A percentile compares a stretch with the other conserved stretches of the same genome.
Conservation (phyloP, 495 filamentous ascomycete genomes). For the Xylaria longipes region DNA sequence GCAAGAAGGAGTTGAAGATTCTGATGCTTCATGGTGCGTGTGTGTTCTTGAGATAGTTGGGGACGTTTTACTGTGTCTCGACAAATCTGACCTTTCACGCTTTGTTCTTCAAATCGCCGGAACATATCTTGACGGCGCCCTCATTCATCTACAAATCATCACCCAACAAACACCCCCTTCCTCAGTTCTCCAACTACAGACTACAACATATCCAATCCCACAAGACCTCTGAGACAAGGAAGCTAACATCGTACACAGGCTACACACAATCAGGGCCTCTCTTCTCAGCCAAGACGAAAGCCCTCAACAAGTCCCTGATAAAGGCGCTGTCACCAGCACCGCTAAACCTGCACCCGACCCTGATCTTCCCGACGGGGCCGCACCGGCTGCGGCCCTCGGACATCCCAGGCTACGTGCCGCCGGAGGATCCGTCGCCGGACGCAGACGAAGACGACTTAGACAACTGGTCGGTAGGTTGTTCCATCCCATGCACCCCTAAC, state of each 20-base stretch:
- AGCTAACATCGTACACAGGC: conserved; percentile 49
- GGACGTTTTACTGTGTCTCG: neutral
- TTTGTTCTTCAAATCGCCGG: neutral
- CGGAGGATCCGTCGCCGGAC: conserved; percentile 16
- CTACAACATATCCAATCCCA: neutral
- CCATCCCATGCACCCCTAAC: neutral
- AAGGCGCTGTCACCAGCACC: conserved; percentile 67
- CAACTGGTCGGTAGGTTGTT: conserved; percentile 60
- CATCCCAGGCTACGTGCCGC: conserved; percentile 68
- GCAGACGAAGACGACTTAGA: conserved; percentile 58
- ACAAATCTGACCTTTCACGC: neutral
- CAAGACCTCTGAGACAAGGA: neutral
- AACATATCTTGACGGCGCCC: neutral
- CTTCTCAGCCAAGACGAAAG: conserved; percentile 90
- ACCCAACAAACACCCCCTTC: neutral
- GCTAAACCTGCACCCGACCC: conserved; percentile 59
- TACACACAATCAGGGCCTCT: conserved; percentile 90
- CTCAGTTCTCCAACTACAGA: neutral
- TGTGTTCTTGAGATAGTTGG: neutral
- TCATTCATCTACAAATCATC: neutral
- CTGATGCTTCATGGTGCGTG: conserved; percentile 63
- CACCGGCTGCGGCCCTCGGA: conserved; percentile 67
- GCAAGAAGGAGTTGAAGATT: conserved; percentile 55
- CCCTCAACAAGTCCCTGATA: conserved; percentile 77
- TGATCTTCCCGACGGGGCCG: conserved; percentile 69